A percentile compares a stretch with the other conserved stretches of the same genome.
Conservation (phyloP, 2,329 filamentous ascomycete genomes). For the Dissoconium aciculare region DNA sequence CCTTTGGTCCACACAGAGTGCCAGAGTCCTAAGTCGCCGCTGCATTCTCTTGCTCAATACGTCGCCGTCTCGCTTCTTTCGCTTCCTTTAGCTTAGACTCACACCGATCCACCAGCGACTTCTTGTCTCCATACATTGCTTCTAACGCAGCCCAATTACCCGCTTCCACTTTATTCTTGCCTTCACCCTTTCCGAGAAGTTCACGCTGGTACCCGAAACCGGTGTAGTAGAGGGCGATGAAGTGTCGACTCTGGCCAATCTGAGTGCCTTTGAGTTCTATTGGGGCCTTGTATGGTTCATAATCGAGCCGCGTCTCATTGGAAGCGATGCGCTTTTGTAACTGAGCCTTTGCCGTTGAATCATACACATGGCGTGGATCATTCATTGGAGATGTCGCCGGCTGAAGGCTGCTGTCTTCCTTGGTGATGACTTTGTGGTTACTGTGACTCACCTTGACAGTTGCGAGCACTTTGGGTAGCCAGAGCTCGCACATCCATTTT, state of each 20-base stretch:
- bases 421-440: too few relatives aligned
- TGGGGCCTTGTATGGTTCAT: constrained; percentile 38
- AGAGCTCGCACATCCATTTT: constrained; percentile 60
- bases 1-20: constrained; percentile 1
- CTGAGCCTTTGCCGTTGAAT: constrained; percentile 26
- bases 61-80: constrained; percentile 7
- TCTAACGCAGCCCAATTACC: constrained; percentile 49
- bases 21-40: background rate
- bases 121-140: constrained; percentile 38
- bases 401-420: constrained; percentile 10
- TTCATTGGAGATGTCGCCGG: constrained; percentile 17
- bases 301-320: constrained; percentile 25
- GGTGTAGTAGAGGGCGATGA: constrained; percentile 48
- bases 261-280: constrained; percentile 43
- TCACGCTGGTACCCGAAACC: constrained; percentile 53
- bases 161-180: constrained; percentile 53
- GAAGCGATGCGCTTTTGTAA: constrained; percentile 24
- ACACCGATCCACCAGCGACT: constrained; percentile 18
- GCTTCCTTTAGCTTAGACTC: constrained; percentile 11
- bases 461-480: constrained; percentile 48
- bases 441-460: constrained; percentile 5
- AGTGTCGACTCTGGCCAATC: constrained; percentile 35
- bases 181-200: constrained; percentile 48
- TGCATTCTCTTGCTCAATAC: background rate
- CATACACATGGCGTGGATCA: constrained; percentile 19